Base-by-base conservation (phyloP, 805 yeast species). In the Metschnikowia noctiluminum region DNA sequence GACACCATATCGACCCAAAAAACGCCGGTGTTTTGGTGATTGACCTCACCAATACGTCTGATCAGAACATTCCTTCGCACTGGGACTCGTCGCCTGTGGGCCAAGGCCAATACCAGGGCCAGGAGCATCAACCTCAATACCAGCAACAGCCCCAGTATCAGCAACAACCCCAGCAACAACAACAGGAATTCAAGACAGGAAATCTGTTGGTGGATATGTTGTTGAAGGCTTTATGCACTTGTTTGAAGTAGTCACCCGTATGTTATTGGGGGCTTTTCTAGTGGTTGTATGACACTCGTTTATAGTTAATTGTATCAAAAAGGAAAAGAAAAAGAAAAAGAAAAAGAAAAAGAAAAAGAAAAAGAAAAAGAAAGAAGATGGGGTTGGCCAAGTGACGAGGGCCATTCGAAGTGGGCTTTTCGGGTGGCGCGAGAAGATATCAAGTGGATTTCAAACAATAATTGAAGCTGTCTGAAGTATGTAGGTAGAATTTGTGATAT, bases 21-120 rank as follows among this genome's bases (percentile, higher is more conserved):
- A 92, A 92, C 64, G 53, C 86, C 2, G 98, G 98, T 31, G 96
- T 91, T 3, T 63, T 91, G 51, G 74, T 87, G 10, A 81, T 91
- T 47, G 85, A 85, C 56, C 74, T 89, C 46, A 44, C 55, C 12
- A 59, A 61, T 45, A 59, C 66, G 16, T 58, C 56, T 8, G 16
- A 55, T 6, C 44, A 52, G 35, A 69, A 65, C 55, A 52, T 71
- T 43, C 76, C 75, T 7, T 50, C 56, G 43, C 60, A 55, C 49
- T 70, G 76, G 75, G 52, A 53, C 42, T 43, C 43, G 26, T 30
- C 50, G 28, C 53, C 56, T 10, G 14, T 52, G 35, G 46, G 61
- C 41, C 48, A 37, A 31, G 34, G 14, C n/a, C 46, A 39, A 7
- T 54, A 60, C 39, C 64, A 61, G 38, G 62, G 53, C 16, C 59